Evolutionary conservation across 2,329 filamentous ascomycete genomes (phyloP).

Genomic region (Chrysosporium queenslandicum): DNA sequence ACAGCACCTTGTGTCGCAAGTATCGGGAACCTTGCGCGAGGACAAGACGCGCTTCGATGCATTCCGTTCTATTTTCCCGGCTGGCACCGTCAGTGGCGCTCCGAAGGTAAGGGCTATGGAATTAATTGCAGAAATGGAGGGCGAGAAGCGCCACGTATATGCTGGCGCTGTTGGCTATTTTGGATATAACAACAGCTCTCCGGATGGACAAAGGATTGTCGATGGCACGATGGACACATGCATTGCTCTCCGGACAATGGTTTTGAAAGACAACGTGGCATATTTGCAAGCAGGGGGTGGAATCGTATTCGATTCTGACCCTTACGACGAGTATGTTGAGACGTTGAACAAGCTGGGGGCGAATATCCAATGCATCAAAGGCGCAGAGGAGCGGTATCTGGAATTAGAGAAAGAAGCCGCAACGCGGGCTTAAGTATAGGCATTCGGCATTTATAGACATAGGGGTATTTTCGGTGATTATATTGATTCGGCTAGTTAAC

Average conservation of each 20-base stretch:
- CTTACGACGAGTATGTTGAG: slow-evolving; percentile 85
- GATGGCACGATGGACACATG: slow-evolving; percentile 90
- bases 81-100: slow-evolving; percentile 87
- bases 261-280: slow-evolving; percentile 80
- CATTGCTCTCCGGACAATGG: slow-evolving; percentile 79
- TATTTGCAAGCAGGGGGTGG: slow-evolving; percentile 82
- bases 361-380: slow-evolving; percentile 78
- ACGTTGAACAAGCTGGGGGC: slow-evolving; percentile 93
- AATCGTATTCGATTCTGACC: slow-evolving; percentile 89
- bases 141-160: slow-evolving; percentile 89
- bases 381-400: slow-evolving; percentile 62
- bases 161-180: slow-evolving; percentile 96
- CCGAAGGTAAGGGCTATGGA: slow-evolving; percentile 97
- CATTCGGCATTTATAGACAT: neutral
- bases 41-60: slow-evolving; percentile 89
- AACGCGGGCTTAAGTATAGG: neutral
- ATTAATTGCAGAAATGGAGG: slow-evolving; percentile 85
- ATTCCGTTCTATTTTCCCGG: slow-evolving; percentile 92
- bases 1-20: slow-evolving; percentile 92
- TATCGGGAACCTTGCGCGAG: slow-evolving; percentile 74
- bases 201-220: slow-evolving; percentile 48
- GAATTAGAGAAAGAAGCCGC: slow-evolving; percentile 29
- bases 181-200: slow-evolving; percentile 66
- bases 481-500: neutral
- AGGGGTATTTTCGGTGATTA: neutral